Base-by-base conservation (phyloP, 1,284 basidiomycete species). In the Thecaphora thlaspeos region DNA sequence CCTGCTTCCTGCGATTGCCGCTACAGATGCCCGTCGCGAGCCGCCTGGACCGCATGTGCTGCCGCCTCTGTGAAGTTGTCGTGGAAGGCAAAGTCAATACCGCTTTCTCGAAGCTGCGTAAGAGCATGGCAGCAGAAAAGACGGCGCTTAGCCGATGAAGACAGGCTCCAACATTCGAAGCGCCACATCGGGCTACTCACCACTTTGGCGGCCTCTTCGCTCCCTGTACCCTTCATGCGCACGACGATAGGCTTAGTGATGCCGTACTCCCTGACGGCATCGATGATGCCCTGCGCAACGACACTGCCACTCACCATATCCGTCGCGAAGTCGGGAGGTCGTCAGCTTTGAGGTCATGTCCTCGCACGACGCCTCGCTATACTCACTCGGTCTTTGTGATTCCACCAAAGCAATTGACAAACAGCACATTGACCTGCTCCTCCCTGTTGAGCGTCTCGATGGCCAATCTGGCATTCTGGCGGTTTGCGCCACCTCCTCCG, bases 11-110 rank as follows among this genome's bases (percentile, higher is more conserved):
- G 54, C 11, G 39, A 41, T 41, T 19, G 19, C 18, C 18, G 28
- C 18, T 17, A 43, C 18, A 34, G 26, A 46, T 55, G 51, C 14
- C 63, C 63, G 43, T 59, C 52, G 2, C 58, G 51, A 8, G 65
- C 60, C 28, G 65, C 65, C 32, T 44, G 50, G 19, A 71, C 69
- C 17, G 64, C 70, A n/a, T 55, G 55, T 7, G 48, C 52, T 40
- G 70, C 70, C 14, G 70, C 70, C 11, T 42, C 53, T n/a, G 53
- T 56, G 38, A 70, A 71, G 34, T 71, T 68, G 43, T 71, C 70
- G 41, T 61, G 49, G 32, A 70, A 55, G 9, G 55, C 59, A 38
- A 69, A 58, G 21, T 52, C 34, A 12, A 70, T 44, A 3, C 66
- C 62, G 3, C 58, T 65, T 0, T 41, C 43, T 44, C 48, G 40